These are phyloP conservation scores for Yamadazyma spencermartinsiae DNA, from an alignment of 1,139 yeast genomes.

Conservation along the genomic window DNA sequence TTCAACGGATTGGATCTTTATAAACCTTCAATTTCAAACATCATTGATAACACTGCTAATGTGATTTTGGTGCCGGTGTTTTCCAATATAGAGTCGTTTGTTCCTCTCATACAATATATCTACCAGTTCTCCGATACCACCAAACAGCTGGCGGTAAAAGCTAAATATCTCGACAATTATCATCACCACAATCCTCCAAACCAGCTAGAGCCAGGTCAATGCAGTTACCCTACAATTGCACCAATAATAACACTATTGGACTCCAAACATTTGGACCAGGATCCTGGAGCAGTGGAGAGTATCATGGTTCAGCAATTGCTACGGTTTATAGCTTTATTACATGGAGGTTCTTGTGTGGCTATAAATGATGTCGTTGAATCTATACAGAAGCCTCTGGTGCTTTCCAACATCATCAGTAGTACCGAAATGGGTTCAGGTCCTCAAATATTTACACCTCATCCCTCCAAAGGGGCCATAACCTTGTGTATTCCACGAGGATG, in stretches of 20 bases:
- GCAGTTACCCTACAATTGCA: slow-evolving; percentile 3
- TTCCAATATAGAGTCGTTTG: not conserved
- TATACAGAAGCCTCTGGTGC: not conserved
- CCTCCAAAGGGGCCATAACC: not conserved
- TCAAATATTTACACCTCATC: not conserved
- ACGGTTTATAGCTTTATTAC: slow-evolving; percentile 49
- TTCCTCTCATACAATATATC: not conserved
- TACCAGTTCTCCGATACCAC: not conserved
- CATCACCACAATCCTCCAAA: not conserved
- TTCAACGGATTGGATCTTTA: slow-evolving; percentile 3
- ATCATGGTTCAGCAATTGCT: slow-evolving; percentile 50
- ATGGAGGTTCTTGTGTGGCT: slow-evolving; percentile 36
- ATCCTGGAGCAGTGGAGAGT: slow-evolving; percentile 22
- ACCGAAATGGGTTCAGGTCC: too few relatives aligned
- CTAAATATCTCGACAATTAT: not conserved
- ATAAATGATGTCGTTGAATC: not conserved
- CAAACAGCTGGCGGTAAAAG: not conserved
- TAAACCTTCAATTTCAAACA: not conserved
- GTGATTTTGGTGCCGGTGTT: not conserved
- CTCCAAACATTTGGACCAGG: slow-evolving; percentile 16
- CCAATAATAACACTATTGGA: slow-evolving; percentile 20
- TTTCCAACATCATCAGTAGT: not conserved
- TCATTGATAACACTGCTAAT: not conserved
- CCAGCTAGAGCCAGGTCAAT: not conserved
- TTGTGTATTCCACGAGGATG: slow-evolving; percentile 50